phyloP scores from a whole-genome alignment of 2,329 filamentous ascomycete genomes.

The Calonectria pteridis region DNA sequence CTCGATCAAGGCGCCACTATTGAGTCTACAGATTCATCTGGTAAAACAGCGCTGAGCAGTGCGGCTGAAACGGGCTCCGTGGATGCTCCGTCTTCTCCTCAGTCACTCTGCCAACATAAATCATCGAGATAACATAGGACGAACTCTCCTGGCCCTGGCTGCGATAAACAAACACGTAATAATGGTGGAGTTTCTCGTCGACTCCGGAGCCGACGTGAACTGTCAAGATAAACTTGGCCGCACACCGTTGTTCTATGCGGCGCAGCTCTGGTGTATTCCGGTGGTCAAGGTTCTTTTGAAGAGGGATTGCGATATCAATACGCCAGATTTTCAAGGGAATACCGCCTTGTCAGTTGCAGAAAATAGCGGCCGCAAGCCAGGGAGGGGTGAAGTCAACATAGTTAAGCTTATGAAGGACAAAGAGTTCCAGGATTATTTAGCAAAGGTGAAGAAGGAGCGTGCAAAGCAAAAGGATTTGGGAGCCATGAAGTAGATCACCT shows the following conservation, averaged over 20 bases:
- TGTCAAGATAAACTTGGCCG: neutral
- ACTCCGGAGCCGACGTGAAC: neutral
- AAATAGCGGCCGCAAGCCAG: neutral
- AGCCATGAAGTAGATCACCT: neutral
- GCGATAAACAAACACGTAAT: neutral
- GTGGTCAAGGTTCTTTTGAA: neutral
- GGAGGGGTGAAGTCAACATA: neutral
- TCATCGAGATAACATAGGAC: neutral
- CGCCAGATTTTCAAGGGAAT: neutral
- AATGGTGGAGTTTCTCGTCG: neutral
- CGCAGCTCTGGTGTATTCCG: neutral
- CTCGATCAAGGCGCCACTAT: too few species aligned
- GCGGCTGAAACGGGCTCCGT: too few species aligned
- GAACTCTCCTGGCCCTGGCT: neutral
- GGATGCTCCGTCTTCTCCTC: too few species aligned
- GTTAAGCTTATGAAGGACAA: neutral
- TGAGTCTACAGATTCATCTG: too few species aligned
- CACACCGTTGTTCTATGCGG: neutral
- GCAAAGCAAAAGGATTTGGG: neutral
- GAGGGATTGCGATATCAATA: neutral
- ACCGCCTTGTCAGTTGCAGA: neutral
- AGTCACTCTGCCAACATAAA: neutral
- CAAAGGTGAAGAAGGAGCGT: neutral
- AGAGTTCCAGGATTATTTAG: neutral
- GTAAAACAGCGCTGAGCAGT: too few species aligned